Base-by-base conservation (phyloP, 2,329 filamentous ascomycete genomes). In the Davidsoniella neocaledoniae region DNA sequence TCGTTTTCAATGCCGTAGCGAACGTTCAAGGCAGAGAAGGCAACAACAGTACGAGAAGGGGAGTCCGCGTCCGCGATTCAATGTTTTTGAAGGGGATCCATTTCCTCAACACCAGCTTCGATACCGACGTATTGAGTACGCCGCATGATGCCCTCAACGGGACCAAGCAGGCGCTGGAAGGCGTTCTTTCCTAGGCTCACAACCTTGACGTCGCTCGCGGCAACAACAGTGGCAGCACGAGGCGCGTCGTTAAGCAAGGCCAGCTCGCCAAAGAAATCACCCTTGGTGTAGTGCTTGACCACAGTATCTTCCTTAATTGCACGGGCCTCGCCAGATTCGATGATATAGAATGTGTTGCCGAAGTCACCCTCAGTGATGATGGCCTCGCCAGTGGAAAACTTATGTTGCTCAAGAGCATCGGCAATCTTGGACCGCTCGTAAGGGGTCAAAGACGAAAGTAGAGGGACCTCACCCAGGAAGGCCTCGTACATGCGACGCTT, bases 351-450 rank as follows among this genome's bases (percentile, higher is more conserved):
- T 1, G 85, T 81, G 60, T 93, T 79, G 50, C 91, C 91, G 0
- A 82, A 83, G 62, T 96, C 91, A 48, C 91, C 91, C 65, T 96
- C 86, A 52, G 71, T 73, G 66, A 98, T 96, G 62, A 98, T 94
- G 47, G 76, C 75, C n/a, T 80, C 76, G 19, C 85, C 86, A 6
- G 80, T 68, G 0, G 82, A 74, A 62, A 82, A 94, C 60, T 94
- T 95, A 63, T 82, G 79, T 8, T 88, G 91, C 63, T 96, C 88
- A 51, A 98, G 72, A 1, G 91, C 90, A 66, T 96, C 91, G 54
- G 91, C 90, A 63, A 98, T 95, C 72, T 98, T 98, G 60, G 86
- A 86, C 52, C 91, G 81, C 68, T 98, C 91, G 64, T 96, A 96
- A 0, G 84, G 75, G 42, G 88, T 94, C 51, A 98, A 74, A 19